phyloP scores from a whole-genome alignment of 352 stramenopile species.

The Phytophthora idaei region DNA sequence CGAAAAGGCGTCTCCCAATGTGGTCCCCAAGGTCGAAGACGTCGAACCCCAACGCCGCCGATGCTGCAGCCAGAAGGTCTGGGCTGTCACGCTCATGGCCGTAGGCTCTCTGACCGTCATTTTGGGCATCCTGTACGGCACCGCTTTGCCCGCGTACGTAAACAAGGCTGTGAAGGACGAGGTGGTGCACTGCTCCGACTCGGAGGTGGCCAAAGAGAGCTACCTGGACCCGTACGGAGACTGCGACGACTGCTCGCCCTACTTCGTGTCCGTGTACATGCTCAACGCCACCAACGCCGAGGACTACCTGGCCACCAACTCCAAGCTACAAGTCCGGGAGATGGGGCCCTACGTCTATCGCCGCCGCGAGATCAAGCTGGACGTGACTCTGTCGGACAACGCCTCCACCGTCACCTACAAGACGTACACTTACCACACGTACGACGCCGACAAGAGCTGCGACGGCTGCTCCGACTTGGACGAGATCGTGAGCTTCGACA shows the following conservation, averaged over 20 bases:
- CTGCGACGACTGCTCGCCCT: conserved; percentile 77
- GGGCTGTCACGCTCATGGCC: conserved; percentile 38
- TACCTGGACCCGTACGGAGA: conserved; percentile 72
- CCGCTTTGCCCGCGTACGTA: conserved; percentile 55
- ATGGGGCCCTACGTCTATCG: conserved; percentile 79
- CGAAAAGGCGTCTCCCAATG: conserved; percentile 29
- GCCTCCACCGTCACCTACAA: conserved; percentile 72
- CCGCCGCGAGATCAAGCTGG: conserved; percentile 58
- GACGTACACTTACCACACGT: conserved; percentile 81
- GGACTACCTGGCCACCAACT: conserved; percentile 48
- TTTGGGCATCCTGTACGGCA: conserved; percentile 55
- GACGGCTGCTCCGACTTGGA: conserved; percentile 55
- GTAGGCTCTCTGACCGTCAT: conserved; percentile 48
- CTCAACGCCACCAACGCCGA: conserved; percentile 83
- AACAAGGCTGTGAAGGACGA: conserved; percentile 44
- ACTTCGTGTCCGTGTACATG: conserved; percentile 73
- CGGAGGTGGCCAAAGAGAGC: conserved; percentile 42
- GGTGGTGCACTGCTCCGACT: conserved; percentile 45
- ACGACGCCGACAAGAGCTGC: conserved; percentile 51
- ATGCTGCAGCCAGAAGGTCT: conserved; percentile 38
- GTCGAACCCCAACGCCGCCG: conserved; percentile 24
- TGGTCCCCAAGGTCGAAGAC: conserved; percentile 36
- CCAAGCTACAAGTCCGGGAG: conserved; percentile 66
- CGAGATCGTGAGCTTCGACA: conserved; percentile 59
- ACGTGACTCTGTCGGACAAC: conserved; percentile 64